Conservation (phyloP, 1,284 basidiomycete species). For the Ganoderma sp. region DNA sequence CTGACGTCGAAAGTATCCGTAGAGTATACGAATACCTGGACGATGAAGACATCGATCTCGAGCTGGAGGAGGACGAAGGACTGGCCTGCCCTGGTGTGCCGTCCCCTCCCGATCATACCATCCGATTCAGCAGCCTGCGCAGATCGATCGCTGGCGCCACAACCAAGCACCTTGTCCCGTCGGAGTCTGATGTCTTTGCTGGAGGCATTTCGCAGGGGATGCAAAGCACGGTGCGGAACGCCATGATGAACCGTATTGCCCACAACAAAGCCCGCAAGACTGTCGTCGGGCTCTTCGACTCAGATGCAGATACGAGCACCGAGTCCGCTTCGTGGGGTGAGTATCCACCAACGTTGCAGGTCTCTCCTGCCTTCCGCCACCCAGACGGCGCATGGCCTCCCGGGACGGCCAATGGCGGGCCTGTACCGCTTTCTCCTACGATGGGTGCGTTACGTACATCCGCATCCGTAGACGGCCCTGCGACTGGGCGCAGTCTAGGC, state of each 20-base stretch:
- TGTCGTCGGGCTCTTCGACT: slow-evolving; percentile 69
- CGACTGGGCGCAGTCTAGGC: slow-evolving; percentile 52
- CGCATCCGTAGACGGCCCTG: slow-evolving; percentile 28
- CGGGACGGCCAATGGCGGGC: slow-evolving; percentile 34
- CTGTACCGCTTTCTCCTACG: slow-evolving; percentile 32
- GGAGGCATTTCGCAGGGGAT: slow-evolving; percentile 42
- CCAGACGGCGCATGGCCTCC: slow-evolving; percentile 35
- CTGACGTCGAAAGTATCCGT: slow-evolving; percentile 72
- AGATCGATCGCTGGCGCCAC: slow-evolving; percentile 45
- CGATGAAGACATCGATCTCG: slow-evolving; percentile 53
- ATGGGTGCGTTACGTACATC: slow-evolving; percentile 31
- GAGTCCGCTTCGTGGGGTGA: slow-evolving; percentile 13
- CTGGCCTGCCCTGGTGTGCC: slow-evolving; percentile 28
- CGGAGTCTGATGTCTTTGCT: slow-evolving; percentile 38
- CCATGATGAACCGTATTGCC: slow-evolving; percentile 15
- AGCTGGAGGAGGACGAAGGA: slow-evolving; percentile 49
- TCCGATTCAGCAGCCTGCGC: slow-evolving; percentile 53
- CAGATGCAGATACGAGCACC: slow-evolving; percentile 20
- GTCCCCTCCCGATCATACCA: slow-evolving; percentile 39
- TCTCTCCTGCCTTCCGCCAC: slow-evolving; percentile 33
- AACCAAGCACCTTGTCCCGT: slow-evolving; percentile 29
- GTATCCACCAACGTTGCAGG: slow-evolving; percentile 31
- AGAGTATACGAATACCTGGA: slow-evolving; percentile 76
- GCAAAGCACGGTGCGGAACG: slow-evolving; percentile 44
- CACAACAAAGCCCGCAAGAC: slow-evolving; percentile 55